Evolutionary conservation across 495 filamentous ascomycete genomes (phyloP), one percentile per base, ranked within the genome.

Genomic region (Penicillium malachiteum): DNA sequence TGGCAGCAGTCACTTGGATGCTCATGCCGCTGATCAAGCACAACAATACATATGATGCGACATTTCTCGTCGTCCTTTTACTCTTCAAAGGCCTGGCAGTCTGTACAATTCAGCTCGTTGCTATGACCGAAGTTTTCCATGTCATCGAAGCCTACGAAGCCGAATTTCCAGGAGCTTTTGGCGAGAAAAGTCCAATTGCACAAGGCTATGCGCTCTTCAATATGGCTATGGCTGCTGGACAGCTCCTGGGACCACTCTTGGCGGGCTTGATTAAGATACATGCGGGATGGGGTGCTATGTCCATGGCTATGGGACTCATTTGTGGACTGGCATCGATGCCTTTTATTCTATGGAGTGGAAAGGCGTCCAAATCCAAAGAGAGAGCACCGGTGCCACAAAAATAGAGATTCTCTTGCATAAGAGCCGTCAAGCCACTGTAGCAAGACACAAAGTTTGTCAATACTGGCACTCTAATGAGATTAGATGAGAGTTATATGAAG

Each of bases 151-250:
- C 56, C 12, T 70, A 65, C 33, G 70, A 76, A 48, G 39, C 56
- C 12, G 55, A 55, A 11, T 60, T 57, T 17, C 73, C 75, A 0
- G 68, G 66, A 0, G 57, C 78, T 0, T 85, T 83, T 60, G 82
- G 84, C 0, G 63, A 74, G 2, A 78, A 76, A n/a, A 81, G 82
- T 0, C 78, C 79, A 0, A 81, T 83, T 34, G 83, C 80, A 0
- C 78, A 84, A 21, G 83, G 75, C 0, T 88, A 85, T 55, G 84
- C 78, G 1, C 70, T 87, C 5, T 86, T 79, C 48, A 83, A 81
- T 48, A 78, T 75, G 38, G 78, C 81, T 1, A 85, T 78, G 52
- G 83, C 86, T 0, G 76, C 80, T 0, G 85, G 87, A 5, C 82
- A 84, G 42, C 73, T 83, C 2, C 65, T 85, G 14, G 85, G 86